Conservation (phyloP, 192 early-diverging fungal genomes). For the Coemansia sp. region DNA sequence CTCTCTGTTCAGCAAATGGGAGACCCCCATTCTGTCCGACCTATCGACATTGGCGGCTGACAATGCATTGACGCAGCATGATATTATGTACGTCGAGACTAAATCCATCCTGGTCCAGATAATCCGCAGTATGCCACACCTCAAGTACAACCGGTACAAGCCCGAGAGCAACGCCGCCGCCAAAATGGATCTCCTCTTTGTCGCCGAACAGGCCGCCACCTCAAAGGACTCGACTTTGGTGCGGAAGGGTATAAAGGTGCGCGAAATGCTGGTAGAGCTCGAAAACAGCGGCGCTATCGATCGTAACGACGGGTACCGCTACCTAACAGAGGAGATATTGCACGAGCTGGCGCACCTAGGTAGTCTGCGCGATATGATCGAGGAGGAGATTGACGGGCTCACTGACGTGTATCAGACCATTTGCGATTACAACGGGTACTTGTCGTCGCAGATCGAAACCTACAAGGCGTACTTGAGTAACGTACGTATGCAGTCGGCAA, state of each 20-base stretch:
- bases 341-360: conserved; percentile 92
- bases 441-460: conserved; percentile 84
- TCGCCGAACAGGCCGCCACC: conserved; percentile 85
- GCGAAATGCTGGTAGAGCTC: conserved; percentile 90
- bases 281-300: conserved; percentile 78
- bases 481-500: conserved; percentile 70
- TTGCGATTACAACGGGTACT: conserved; percentile 91
- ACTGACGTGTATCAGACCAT: conserved; percentile 92
- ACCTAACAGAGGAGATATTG: conserved; percentile 87
- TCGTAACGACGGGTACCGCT: conserved; percentile 70
- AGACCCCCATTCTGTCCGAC: conserved; percentile 59
- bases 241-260: conserved; percentile 93
- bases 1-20: conserved; percentile 51
- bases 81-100: conserved; percentile 95
- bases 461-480: conserved; percentile 96
- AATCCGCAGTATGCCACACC: conserved; percentile 82
- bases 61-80: conserved; percentile 89
- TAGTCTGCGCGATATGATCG: conserved; percentile 85
- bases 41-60: conserved; percentile 83
- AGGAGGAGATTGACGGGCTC: conserved; percentile 76
- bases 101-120: conserved; percentile 94
- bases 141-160: conserved; percentile 57
- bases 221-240: conserved; percentile 87
- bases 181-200: conserved; percentile 60
- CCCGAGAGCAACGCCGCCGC: conserved; percentile 54